A percentile compares a stretch with the other conserved stretches of the same genome.
These are phyloP conservation scores for Penicillium sp. DNA, from an alignment of 2,329 filamentous ascomycete species.

Conservation along the genomic window DNA sequence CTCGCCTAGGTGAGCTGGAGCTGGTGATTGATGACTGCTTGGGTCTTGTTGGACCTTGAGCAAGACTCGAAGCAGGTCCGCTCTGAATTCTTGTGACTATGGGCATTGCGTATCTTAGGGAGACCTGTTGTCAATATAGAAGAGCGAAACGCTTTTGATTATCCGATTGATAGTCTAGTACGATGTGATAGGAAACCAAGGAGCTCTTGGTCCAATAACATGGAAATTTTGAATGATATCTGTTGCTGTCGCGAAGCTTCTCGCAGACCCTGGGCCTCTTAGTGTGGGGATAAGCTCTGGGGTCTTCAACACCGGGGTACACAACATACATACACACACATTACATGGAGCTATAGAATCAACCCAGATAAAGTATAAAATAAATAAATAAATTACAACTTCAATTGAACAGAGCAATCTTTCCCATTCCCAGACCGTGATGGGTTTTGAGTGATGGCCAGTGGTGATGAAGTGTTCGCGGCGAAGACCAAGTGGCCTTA, in stretches of 20 bases:
- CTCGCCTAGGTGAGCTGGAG: constrained; percentile 54
- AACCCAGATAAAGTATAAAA: too few relatives aligned
- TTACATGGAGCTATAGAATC: not conserved
- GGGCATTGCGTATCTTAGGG: constrained; percentile 4
- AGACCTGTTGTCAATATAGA: constrained; percentile 15
- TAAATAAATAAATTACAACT: not conserved
- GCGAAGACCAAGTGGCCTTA: constrained; percentile 41
- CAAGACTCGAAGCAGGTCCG: not conserved
- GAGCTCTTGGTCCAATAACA: not conserved
- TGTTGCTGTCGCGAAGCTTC: not conserved
- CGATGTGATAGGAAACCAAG: not conserved
- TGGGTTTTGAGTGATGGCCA: constrained; percentile 13
- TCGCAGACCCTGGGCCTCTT: constrained; percentile 6
- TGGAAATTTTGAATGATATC: not conserved
- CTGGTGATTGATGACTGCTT: constrained; percentile 56
- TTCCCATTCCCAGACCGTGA: not conserved
- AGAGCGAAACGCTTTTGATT: not conserved
- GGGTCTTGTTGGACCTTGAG: constrained; percentile 47
- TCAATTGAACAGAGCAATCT: not conserved
- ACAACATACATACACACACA: not conserved
- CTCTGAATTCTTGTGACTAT: not conserved
- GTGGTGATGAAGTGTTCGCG: constrained; percentile 13
- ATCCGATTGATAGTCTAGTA: not conserved
- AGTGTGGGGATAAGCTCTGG: constrained; percentile 21
- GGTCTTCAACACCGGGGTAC: constrained; percentile 11